Percentiles rank a stretch among this genome's conserved stretches.
Evolutionary conservation across 768 basidiomycete genomes (phyloP).

Genomic region (Mycena galopus): DNA sequence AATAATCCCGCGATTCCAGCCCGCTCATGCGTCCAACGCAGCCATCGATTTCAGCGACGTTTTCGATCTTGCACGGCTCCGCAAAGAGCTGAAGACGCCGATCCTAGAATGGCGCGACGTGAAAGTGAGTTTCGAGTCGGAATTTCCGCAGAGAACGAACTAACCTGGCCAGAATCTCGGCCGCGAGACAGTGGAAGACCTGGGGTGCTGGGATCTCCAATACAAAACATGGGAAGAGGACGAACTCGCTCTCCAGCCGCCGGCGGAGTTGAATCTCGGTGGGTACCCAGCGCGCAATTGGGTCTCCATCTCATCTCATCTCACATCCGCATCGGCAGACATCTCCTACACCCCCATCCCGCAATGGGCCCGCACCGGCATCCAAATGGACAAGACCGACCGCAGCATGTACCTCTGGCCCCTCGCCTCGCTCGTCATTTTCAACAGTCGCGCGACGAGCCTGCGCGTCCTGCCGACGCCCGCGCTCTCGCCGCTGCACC

Average conservation of each 20-base stretch:
- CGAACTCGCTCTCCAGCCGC: slow-evolving; percentile 10
- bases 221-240: slow-evolving; percentile 25
- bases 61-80: slow-evolving; percentile 50
- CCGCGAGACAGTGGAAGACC: slow-evolving; percentile 29
- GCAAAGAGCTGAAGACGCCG: slow-evolving; percentile 41
- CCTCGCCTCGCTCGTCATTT: slow-evolving; percentile 34
- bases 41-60: slow-evolving; percentile 47
- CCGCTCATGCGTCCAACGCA: slow-evolving; percentile 43
- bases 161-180: slow-evolving; percentile 38
- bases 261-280: slow-evolving; percentile 12
- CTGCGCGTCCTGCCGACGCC: slow-evolving; percentile 16
- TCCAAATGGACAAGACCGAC: slow-evolving; percentile 20
- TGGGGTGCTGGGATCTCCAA: slow-evolving; percentile 55
- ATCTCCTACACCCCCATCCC: slow-evolving; percentile 39
- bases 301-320: too few species aligned
- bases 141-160: not conserved
- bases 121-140: slow-evolving; percentile 40
- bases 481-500: slow-evolving; percentile 25
- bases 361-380: slow-evolving; percentile 31
- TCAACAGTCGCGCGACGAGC: slow-evolving; percentile 26
- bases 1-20: slow-evolving; percentile 50
- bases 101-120: slow-evolving; percentile 56
- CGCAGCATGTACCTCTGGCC: slow-evolving; percentile 36
- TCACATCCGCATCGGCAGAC: too few species aligned
- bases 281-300: too few species aligned